These are phyloP conservation scores for Arthrobotrys sinensis DNA, from an alignment of 2,329 filamentous ascomycete species.

Conservation along the genomic window DNA sequence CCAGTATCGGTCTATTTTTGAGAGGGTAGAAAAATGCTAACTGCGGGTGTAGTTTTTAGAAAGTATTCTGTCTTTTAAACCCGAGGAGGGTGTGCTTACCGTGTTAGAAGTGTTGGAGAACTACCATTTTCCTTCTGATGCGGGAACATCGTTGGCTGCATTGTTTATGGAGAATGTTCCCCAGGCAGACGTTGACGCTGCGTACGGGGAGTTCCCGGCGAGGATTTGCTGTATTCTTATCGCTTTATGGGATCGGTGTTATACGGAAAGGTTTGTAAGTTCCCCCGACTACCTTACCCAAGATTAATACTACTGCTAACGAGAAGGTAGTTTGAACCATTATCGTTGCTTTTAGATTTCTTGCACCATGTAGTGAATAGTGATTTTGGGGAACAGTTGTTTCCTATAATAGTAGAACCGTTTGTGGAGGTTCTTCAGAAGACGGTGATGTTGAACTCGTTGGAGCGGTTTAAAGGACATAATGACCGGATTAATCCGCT, in stretches of 20 bases:
- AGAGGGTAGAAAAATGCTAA: not conserved
- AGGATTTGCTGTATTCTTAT: conserved; percentile 52
- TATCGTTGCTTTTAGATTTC: conserved; percentile 48
- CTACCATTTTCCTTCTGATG: conserved; percentile 43
- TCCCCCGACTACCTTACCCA: not conserved
- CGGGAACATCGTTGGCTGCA: conserved; percentile 39
- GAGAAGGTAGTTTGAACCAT: conserved; percentile 40
- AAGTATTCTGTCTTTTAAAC: conserved; percentile 32
- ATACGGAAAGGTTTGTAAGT: conserved; percentile 57
- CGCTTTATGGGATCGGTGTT: conserved; percentile 58
- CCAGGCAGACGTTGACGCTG: conserved; percentile 35
- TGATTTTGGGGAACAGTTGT: conserved; percentile 34
- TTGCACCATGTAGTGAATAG: conserved; percentile 32
- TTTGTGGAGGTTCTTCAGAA: conserved; percentile 51
- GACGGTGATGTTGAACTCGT: conserved; percentile 55
- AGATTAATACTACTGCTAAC: not conserved
- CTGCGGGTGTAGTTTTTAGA: conserved; percentile 30
- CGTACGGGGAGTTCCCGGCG: conserved; percentile 46
- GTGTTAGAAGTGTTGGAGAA: conserved; percentile 47
- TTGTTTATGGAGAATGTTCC: conserved; percentile 57
- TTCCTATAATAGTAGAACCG: conserved; percentile 38
- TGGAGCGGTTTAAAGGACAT: conserved; percentile 51
- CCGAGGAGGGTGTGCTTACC: conserved; percentile 18
- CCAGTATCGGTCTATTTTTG: not conserved
- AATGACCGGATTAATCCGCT: conserved; percentile 42